A percentile compares a stretch with the other conserved stretches of the same genome.
phyloP scores from a whole-genome alignment of 2,329 filamentous ascomycete genomes.

The Aspergillus udagawae region DNA sequence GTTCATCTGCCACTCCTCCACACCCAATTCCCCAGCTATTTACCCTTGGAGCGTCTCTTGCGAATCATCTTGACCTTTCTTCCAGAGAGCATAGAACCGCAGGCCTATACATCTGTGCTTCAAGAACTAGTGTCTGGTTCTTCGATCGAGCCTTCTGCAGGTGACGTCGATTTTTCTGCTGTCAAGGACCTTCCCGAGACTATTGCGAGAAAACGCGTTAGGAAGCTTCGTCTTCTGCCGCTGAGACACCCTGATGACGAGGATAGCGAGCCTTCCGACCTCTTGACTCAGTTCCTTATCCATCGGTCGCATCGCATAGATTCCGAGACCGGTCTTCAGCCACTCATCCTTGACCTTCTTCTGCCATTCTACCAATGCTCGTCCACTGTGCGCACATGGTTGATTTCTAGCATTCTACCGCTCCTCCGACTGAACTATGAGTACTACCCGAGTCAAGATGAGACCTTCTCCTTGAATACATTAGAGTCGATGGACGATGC shows the following conservation, averaged over 20 bases:
- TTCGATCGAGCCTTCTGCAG: slow-evolving; percentile 16
- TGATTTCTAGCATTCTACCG: slow-evolving; percentile 57
- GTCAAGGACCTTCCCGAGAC: slow-evolving; percentile 47
- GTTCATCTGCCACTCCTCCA: slow-evolving; percentile 50
- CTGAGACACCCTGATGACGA: slow-evolving; percentile 45
- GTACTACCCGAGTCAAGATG: slow-evolving; percentile 53
- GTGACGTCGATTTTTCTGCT: slow-evolving; percentile 43
- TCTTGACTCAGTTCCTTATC: slow-evolving; percentile 55
- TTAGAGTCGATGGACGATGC: slow-evolving; percentile 51
- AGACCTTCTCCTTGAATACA: slow-evolving; percentile 45
- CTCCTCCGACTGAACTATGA: slow-evolving; percentile 59
- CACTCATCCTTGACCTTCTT: slow-evolving; percentile 53
- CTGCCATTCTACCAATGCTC: slow-evolving; percentile 55
- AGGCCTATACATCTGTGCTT: slow-evolving; percentile 46
- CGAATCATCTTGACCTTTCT: slow-evolving; percentile 59
- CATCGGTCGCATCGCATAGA: slow-evolving; percentile 60
- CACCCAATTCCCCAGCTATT: slow-evolving; percentile 43
- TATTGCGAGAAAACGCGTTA: slow-evolving; percentile 50
- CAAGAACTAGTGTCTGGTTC: slow-evolving; percentile 43
- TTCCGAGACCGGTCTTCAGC: slow-evolving; percentile 54
- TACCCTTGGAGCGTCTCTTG: slow-evolving; percentile 52
- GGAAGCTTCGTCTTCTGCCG: slow-evolving; percentile 49
- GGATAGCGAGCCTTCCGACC: slow-evolving; percentile 42
- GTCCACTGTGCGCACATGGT: slow-evolving; percentile 54
- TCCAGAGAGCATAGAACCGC: slow-evolving; percentile 54